Evolutionary conservation across 2,329 filamentous ascomycete genomes (phyloP), one percentile per base, ranked within the genome.

Genomic region (Fusarium sp.): DNA sequence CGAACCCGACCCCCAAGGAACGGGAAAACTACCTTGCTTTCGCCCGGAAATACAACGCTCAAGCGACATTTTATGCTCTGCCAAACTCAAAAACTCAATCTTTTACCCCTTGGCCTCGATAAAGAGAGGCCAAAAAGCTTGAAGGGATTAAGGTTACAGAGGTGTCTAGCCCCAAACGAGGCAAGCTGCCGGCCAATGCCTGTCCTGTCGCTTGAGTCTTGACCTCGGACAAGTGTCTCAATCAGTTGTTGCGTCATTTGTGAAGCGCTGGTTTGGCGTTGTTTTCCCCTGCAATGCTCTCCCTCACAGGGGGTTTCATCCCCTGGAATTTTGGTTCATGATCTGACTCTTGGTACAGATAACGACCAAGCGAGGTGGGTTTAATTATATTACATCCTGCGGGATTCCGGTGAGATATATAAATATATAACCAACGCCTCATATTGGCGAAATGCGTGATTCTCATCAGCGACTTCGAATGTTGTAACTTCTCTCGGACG

Each of bases 121-220:
- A 33, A 42, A 54, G 13, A 41, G 35, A 24, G 47, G 26, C 28
- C 26, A 70, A 70, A 65, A 71, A 71, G 68, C 68, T 71, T 71
- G 61, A 58, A 44, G 36, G 51, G 39, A 33, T 67, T 71, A 71
- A 71, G 68, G 68, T 71, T 71, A 68, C 68, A 71, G 51, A 41
- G 53, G 30, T 42, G 36, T 57, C 68, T 71, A 71, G 68, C 62
- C 68, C 68, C 56, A 67, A 71, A 71, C 47, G 10, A 53, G 68
- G 38, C n/a, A 71, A 71, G 68, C 51, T 57, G 51, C 67, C 67
- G 55, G 22, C 4, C 18, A n/a, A 62, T 61, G 63, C 64, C 48
- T 68, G 39, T 26, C 35, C 36, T 38, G 44, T 47, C 44, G 9
- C 44, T 7, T 22, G 44, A 30, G 44, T 47, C n/a, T 24, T 41